Evolutionary conservation across 176 grass and related monocot genomes (phyloP), one percentile per base, ranked within the genome.

Genomic region (Eleusine coracana): DNA sequence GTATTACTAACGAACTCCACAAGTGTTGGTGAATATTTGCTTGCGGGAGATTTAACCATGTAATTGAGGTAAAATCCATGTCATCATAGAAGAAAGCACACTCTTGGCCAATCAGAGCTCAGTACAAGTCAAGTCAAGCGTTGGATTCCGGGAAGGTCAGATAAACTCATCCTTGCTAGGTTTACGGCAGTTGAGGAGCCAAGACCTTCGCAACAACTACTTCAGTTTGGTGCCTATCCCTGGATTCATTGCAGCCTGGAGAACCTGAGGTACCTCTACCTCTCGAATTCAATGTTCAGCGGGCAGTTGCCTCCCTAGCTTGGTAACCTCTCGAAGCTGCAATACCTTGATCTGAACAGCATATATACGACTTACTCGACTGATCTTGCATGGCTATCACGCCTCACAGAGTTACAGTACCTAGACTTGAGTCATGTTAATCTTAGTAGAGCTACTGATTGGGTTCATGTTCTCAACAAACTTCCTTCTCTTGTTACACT

Each of bases 291-390:
- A 1, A 1, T 7, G 0, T 92, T 92, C 4, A 17, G 48, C 8
- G 83, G 86, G 7, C 68, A 2, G 7, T 52, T 89, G 13, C 79
- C 83, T 18, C 83, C 76, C 0, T 45, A 74, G 8, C 58, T 86
- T 17, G 82, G 82, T 0, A 92, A 92, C 71, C 84, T 92, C 34
- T 79, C 90, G 0, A 78, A 75, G 2, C 16, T 92, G 62, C 12
- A 51, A 28, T 29, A 9, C 4, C 82, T 89, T 81, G 70, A 71
- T 65, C 49, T 89, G 12, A 41, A 21, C 49, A 44, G 0, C 8
- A 42, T n/a, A 1, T 0, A 3, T 11, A 58, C 1, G 2, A 13
- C 20, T 25, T 68, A 61, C 9, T 56, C 28, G 0, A 6, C 10
- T 10, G 72, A 86, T 38, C 56, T 78, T 10, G 1, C 54, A 64